Evolutionary conservation across 2,329 filamentous ascomycete genomes (phyloP).

Genomic region (Trichoderma arundinaceum): DNA sequence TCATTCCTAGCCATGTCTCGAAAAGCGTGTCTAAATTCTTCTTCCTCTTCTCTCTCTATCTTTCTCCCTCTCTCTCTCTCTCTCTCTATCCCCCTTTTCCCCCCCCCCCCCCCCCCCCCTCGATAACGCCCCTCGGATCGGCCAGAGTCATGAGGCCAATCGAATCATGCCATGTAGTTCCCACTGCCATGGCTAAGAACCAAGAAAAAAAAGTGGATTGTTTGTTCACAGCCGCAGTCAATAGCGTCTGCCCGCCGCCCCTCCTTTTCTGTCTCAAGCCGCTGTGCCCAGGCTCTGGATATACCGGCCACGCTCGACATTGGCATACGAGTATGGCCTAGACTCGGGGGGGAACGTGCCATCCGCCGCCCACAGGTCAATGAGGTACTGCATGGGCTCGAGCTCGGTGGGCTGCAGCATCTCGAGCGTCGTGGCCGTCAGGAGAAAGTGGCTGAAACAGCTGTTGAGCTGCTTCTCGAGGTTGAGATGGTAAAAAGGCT

Average conservation of each 20-base stretch:
- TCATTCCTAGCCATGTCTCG: constrained; percentile 26
- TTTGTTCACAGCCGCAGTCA: not conserved
- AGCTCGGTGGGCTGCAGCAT: constrained; percentile 83
- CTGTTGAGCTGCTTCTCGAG: constrained; percentile 78
- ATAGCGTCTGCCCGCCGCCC: no score
- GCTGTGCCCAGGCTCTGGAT: constrained; percentile 28
- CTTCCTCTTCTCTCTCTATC: not conserved
- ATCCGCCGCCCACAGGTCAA: constrained; percentile 85
- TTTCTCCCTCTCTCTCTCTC: not conserved
- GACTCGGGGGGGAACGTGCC: constrained; percentile 77
- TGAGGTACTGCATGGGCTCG: constrained; percentile 88
- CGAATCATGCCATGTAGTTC: constrained; percentile 1
- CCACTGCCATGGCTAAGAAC: not conserved
- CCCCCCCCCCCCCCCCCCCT: not conserved
- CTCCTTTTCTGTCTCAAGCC: constrained; percentile 10
- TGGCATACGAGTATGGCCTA: constrained; percentile 64
- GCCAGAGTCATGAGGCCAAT: not conserved
- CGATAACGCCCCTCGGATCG: not conserved
- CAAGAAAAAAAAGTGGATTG: not conserved
- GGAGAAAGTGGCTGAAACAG: constrained; percentile 80
- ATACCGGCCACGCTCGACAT: constrained; percentile 45
- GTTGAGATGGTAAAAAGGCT: constrained; percentile 79
- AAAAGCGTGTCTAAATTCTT: constrained; percentile 3
- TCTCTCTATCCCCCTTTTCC: not conserved
- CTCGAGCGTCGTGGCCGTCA: constrained; percentile 75